Evolutionary conservation across 2,329 filamentous ascomycete genomes (phyloP), one percentile per base, ranked within the genome.

Genomic region (Cordyceps tenuipes): DNA sequence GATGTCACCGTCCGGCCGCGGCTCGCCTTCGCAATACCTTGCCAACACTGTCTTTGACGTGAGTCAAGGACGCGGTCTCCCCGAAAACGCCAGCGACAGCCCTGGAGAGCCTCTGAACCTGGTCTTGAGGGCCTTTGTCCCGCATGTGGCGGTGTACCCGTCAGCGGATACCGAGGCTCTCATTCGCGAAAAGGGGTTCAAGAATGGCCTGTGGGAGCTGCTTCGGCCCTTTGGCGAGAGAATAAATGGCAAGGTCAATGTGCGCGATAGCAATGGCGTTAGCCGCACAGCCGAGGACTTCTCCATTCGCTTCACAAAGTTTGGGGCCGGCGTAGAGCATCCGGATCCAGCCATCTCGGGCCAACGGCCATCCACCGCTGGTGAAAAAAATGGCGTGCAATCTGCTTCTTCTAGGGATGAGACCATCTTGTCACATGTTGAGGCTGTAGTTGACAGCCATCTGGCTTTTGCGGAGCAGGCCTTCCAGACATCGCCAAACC

Each of bases 191-290:
- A 99, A 99, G 74, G 95, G 95, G 0, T 90, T 97, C 65, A 78
- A 84, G 44, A 82, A 85, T 49, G 92, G 93, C 0, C 79, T 99
- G 53, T 87, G 91, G 78, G 89, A 96, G 72, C 77, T 99, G 26
- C 76, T 99, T 60, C 81, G 93, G 55, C 93, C 94, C 0, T 99
- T 96, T 75, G 94, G 94, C 34, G 94, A 99, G 74, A 83, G 81
- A 17, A 82, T 97, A 0, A 84, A 88, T 54, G 94, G 94, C 34
- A 96, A 94, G 69, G 88, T 99, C 56, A 89, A 89, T 3, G 87
- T 97, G 59, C 81, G 94, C 67, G 94, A 99, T 73, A 97, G 92
- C 69, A 86, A 90, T 66, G 93, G 94, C 9, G 84, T 87, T 48
- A 92, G 91, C 70, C 85, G 85, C 69, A 83, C 84, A 44, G 93